Base-by-base conservation (phyloP, 2,329 filamentous ascomycete genomes). In the Cordyceps militaris region DNA sequence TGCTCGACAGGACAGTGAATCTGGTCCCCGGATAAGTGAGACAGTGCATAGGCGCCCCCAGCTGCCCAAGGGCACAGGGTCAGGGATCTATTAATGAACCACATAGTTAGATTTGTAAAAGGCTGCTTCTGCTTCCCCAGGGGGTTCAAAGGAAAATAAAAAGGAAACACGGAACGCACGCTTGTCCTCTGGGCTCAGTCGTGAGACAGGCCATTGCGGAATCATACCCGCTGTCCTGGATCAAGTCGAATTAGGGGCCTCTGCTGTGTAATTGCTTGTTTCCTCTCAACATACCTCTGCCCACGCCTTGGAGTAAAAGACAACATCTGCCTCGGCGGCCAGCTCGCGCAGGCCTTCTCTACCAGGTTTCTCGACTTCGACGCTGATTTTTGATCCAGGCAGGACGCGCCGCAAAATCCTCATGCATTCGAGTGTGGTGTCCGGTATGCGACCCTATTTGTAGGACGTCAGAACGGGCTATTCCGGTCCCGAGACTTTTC, bases 251-350 rank as follows among this genome's bases (percentile, higher is more conserved):
- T 58, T 40, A 53, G 30, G 23, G 24, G 19, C 10, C 10, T 13
- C 19, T n/a, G 7, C 26, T 21, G 24, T 38, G 32, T 13, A 26
- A 50, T 50, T 24, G 9, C 13, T 13, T 38, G 21, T 14, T 21
- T 13, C 19, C 24, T 71, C 71, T 55, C 66, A 63, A 47, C 69
- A 70, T 71, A 86, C 85, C 74, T 85, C 79, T 59, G 87, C 87
- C 87, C 87, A 91, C 52, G 76, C 77, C 64, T 79, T 81, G 13
- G 87, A 88, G 71, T 86, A 90, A 68, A 90, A 89, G n/a, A 90
- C 81, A 19, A 88, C 79, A 65, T 90, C 84, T 24, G 85, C 86
- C 63, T 79, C 75, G 38, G 74, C 74, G 26, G 85, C 85, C 49
- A 89, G 76, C 28, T 80, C 74, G 51, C 75, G 71, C 57, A 90